Evolutionary conservation across 2,329 filamentous ascomycete genomes (phyloP).

Genomic region (Colletotrichum sublineola): DNA sequence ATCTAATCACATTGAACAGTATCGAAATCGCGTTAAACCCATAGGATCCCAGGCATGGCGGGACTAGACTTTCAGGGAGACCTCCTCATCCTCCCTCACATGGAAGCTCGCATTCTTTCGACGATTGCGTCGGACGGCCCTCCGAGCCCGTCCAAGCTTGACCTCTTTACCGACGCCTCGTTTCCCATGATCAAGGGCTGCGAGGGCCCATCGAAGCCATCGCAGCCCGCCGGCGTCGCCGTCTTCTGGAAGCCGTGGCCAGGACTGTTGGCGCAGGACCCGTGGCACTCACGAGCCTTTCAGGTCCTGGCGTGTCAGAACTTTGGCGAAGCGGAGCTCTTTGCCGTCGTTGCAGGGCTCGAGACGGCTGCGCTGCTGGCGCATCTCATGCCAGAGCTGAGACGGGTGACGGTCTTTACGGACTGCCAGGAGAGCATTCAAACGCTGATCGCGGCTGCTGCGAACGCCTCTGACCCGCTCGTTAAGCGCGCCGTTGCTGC

Average conservation of each 20-base stretch:
- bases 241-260: conserved; percentile 26
- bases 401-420: conserved; percentile 13
- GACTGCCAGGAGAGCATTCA: conserved; percentile 25
- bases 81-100: conserved; percentile 10
- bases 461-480: conserved; percentile 4
- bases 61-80: conserved; percentile 14
- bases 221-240: conserved; percentile 12
- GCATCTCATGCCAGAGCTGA: conserved; percentile 8
- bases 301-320: conserved; percentile 7
- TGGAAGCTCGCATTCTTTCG: background rate
- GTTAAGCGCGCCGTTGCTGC: conserved; percentile 23
- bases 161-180: conserved; percentile 29
- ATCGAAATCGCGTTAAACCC: background rate
- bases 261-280: background rate
- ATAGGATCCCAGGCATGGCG: background rate
- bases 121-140: background rate
- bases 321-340: conserved; percentile 4
- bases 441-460: conserved; percentile 2
- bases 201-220: background rate
- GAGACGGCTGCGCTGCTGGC: conserved; percentile 17
- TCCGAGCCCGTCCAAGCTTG: background rate
- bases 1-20: background rate
- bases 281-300: conserved; percentile 11
- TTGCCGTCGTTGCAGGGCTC: conserved; percentile 12
- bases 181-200: background rate